Percentiles rank a stretch among this genome's conserved stretches.
These are phyloP conservation scores for Balamuthia mandrillaris DNA, from an alignment of 208 protist genomes.

Conservation along the genomic window DNA sequence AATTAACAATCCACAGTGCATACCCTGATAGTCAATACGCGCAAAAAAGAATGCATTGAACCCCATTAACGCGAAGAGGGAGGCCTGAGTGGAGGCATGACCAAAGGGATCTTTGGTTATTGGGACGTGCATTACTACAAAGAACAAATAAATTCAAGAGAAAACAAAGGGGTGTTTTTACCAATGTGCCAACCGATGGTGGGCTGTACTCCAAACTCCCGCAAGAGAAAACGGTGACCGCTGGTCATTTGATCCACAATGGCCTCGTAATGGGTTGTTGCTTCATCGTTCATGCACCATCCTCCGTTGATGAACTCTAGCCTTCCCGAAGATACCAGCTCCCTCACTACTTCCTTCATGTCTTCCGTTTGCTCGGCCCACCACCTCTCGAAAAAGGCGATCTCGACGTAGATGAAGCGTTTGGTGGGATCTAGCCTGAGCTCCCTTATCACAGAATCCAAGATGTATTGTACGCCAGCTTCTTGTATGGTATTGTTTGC, in stretches of 20 bases:
- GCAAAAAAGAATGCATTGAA: constrained; percentile 47
- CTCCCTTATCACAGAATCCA: constrained; percentile 46
- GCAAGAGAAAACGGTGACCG: constrained; percentile 52
- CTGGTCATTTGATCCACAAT: constrained; percentile 63
- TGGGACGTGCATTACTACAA: not conserved
- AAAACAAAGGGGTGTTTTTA: not conserved
- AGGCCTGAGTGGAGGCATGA: constrained; percentile 11
- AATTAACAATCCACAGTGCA: too few relatives aligned
- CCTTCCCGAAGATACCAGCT: not conserved
- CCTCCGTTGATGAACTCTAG: constrained; percentile 54
- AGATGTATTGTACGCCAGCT: constrained; percentile 55
- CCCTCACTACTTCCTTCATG: not conserved
- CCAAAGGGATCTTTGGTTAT: constrained; percentile 40
- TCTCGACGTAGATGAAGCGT: constrained; percentile 41
- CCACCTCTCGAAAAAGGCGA: constrained; percentile 39
- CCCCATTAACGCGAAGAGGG: constrained; percentile 39
- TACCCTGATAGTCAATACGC: constrained; percentile 39
- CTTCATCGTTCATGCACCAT: constrained; percentile 68
- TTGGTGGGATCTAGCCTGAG: constrained; percentile 4
- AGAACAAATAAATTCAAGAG: not conserved
- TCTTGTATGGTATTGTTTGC: constrained; percentile 58
- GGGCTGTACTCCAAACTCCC: constrained; percentile 25
- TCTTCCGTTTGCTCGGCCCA: constrained; percentile 21
- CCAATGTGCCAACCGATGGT: constrained; percentile 48
- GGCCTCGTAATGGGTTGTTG: constrained; percentile 47